phyloP scores from a whole-genome alignment of 169 alveolate species.

The Cryptosporidium viatorum region DNA sequence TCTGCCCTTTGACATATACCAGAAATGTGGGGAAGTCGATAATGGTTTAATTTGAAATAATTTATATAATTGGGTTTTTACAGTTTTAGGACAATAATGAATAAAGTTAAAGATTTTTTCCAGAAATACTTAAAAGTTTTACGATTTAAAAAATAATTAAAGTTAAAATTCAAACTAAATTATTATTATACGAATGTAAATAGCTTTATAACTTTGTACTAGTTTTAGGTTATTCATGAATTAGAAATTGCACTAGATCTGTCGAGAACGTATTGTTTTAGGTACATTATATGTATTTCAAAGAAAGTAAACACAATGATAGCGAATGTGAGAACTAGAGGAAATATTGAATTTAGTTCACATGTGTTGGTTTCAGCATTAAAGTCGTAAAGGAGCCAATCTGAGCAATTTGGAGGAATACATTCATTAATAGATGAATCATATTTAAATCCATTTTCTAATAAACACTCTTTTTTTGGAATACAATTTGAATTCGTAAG shows the following conservation, averaged over 20 bases:
- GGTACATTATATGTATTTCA: constrained; percentile 59
- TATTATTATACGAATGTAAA: not conserved
- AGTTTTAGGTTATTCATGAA: constrained; percentile 4
- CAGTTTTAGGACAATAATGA: too few species aligned
- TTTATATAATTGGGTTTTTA: too few species aligned
- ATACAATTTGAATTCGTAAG: constrained; percentile 2
- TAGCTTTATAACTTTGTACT: not conserved
- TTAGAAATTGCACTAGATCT: constrained; percentile 7
- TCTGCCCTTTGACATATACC: not conserved
- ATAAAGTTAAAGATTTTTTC: too few species aligned
- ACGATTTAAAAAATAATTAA: not conserved
- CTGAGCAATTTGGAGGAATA: constrained; percentile 71
- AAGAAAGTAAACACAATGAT: constrained; percentile 24
- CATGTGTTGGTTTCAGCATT: constrained; percentile 43
- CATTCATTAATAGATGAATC: constrained; percentile 45
- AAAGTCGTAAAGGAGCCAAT: constrained; percentile 40
- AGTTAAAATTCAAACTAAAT: not conserved
- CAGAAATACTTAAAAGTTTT: too few species aligned
- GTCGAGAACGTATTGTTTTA: constrained; percentile 40
- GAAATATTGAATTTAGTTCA: not conserved
- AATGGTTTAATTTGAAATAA: not conserved
- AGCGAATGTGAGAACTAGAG: not conserved
- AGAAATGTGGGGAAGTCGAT: not conserved
- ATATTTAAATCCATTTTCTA: not conserved
- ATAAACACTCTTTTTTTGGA: constrained; percentile 15